Percentiles rank a stretch among this genome's conserved stretches.
phyloP scores from a whole-genome alignment of 2,329 filamentous ascomycete genomes.

The Ceratocystis huliohia region DNA sequence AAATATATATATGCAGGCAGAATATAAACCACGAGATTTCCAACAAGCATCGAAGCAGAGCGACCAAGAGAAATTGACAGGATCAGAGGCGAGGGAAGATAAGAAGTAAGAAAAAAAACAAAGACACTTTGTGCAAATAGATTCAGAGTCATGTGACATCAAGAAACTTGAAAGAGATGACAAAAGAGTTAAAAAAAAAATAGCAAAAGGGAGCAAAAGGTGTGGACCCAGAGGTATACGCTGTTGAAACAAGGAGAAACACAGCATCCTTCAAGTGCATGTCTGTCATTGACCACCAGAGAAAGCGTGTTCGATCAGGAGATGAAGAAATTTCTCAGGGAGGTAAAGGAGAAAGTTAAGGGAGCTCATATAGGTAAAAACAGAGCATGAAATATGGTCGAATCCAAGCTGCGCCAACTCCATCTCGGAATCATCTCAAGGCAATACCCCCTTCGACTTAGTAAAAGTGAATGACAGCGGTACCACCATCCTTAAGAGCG shows the following conservation, averaged over 20 bases:
- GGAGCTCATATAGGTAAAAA: too few species aligned
- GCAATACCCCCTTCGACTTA: neutral
- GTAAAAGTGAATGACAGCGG: constrained; percentile 35
- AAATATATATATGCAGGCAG: constrained; percentile 19
- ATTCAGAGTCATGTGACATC: constrained; percentile 16
- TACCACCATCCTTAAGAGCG: constrained; percentile 31
- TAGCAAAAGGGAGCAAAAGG: constrained; percentile 7
- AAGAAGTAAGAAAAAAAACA: constrained; percentile 10
- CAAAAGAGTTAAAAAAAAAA: constrained; percentile 11
- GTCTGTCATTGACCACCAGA: neutral
- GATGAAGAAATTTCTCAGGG: neutral
- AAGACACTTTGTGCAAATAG: constrained; percentile 10
- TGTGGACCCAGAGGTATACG: neutral
- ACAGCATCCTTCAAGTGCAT: neutral
- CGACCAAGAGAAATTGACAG: constrained; percentile 3
- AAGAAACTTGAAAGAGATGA: constrained; percentile 4
- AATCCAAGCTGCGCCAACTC: neutral
- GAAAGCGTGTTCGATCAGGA: neutral
- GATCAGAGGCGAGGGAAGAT: constrained; percentile 1
- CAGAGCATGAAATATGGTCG: neutral
- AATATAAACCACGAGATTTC: constrained; percentile 18
- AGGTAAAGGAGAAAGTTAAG: neutral
- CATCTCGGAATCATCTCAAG: neutral
- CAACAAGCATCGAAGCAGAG: constrained; percentile 19
- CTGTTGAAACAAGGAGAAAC: constrained; percentile 3